These are phyloP conservation scores for Protomyces inouyei DNA, from an alignment of 1,139 yeast genomes.

Conservation along the genomic window DNA sequence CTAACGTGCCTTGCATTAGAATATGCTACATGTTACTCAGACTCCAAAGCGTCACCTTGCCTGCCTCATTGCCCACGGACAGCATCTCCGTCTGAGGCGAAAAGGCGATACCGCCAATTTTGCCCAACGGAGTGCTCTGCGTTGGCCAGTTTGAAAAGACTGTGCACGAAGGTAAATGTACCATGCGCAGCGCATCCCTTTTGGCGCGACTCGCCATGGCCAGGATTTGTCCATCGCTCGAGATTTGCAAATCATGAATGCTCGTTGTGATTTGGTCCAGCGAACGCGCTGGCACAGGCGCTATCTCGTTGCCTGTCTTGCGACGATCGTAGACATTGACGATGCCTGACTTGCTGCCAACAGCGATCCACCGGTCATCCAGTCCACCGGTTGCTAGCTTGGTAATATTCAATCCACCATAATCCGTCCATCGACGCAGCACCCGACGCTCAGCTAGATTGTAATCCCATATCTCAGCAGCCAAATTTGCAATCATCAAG, in stretches of 20 bases:
- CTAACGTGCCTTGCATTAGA: too few species aligned
- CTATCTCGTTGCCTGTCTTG: slow-evolving; percentile 32
- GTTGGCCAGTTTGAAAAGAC: slow-evolving; percentile 97
- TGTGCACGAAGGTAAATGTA: slow-evolving; percentile 81
- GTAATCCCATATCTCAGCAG: slow-evolving; percentile 94
- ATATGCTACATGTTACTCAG: neutral
- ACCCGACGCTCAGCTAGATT: slow-evolving; percentile 50
- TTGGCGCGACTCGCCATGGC: slow-evolving; percentile 81
- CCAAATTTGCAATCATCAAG: slow-evolving; percentile 60
- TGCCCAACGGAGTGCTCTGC: slow-evolving; percentile 89
- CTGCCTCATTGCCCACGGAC: slow-evolving; percentile 86
- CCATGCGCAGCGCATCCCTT: slow-evolving; percentile 78
- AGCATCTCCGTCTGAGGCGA: slow-evolving; percentile 79
- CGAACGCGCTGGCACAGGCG: slow-evolving; percentile 42
- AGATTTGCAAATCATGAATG: slow-evolving; percentile 63
- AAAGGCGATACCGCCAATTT: slow-evolving; percentile 76
- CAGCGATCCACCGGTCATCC: slow-evolving; percentile 73
- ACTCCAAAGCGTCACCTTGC: slow-evolving; percentile 84
- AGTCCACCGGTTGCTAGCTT: slow-evolving; percentile 74
- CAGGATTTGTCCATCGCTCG: slow-evolving; percentile 83
- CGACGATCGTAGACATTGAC: slow-evolving; percentile 77
- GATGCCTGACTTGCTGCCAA: slow-evolving; percentile 84
- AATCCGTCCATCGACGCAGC: slow-evolving; percentile 73
- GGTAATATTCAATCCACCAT: slow-evolving; percentile 80
- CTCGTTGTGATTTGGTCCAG: slow-evolving; percentile 78